These are phyloP conservation scores for Hymenoscyphus fraxineus DNA, from an alignment of 2,329 filamentous ascomycete genomes.

Conservation along the genomic window DNA sequence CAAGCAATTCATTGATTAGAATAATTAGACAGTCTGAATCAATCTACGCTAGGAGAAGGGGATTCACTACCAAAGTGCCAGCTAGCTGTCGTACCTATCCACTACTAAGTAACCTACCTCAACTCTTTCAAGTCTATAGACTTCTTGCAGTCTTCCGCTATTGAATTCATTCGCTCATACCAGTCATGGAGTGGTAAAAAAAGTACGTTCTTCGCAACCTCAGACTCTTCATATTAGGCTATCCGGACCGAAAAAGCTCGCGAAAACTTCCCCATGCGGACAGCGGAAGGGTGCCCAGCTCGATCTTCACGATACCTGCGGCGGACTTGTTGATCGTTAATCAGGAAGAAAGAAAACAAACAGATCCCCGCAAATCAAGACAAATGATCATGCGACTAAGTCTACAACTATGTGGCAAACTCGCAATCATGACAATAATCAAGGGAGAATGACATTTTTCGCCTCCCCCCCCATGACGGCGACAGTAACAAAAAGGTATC, in stretches of 20 bases:
- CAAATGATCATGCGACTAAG: background rate
- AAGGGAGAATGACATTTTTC: slow-evolving; percentile 9
- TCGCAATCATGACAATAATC: background rate
- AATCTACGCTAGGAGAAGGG: too few species aligned
- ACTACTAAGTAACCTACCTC: too few species aligned
- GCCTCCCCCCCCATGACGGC: background rate
- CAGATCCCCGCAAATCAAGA: background rate
- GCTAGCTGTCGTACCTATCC: too few species aligned
- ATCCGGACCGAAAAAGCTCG: background rate
- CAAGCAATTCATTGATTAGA: too few species aligned
- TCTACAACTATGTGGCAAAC: background rate
- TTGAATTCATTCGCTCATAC: too few species aligned
- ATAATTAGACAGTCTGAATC: too few species aligned
- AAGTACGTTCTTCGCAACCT: background rate
- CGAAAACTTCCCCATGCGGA: background rate
- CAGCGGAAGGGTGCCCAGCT: background rate
- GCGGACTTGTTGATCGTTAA: background rate
- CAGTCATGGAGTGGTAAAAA: too few species aligned
- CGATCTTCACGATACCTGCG: background rate
- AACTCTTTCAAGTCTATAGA: too few species aligned
- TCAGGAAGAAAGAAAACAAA: background rate
- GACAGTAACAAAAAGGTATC: slow-evolving; percentile 11
- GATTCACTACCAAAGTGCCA: too few species aligned
- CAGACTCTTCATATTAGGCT: background rate
- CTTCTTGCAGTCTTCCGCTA: too few species aligned